Conservation (phyloP, 2,329 filamentous ascomycete genomes). For the Lizonia empirigonia region DNA sequence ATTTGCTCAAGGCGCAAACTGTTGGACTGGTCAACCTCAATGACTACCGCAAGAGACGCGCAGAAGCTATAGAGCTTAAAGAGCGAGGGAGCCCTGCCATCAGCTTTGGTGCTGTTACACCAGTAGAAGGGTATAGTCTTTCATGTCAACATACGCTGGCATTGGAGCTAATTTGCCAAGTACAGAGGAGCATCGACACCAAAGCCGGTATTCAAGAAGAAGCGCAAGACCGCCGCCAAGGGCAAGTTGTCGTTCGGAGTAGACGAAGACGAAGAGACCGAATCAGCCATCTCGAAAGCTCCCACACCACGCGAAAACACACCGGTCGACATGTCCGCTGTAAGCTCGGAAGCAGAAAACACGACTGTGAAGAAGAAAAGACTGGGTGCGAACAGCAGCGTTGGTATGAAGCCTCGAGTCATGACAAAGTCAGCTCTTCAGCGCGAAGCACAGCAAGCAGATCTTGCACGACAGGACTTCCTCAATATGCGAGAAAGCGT, state of each 20-base stretch:
- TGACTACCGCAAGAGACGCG: slow-evolving; percentile 94
- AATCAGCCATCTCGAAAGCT: slow-evolving; percentile 48
- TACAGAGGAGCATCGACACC: slow-evolving; percentile 62
- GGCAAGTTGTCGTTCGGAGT: slow-evolving; percentile 71
- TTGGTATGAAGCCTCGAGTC: slow-evolving; percentile 68
- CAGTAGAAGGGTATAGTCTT: slow-evolving; percentile 64
- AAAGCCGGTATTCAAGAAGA: slow-evolving; percentile 62
- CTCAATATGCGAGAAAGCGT: slow-evolving; percentile 81
- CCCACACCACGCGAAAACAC: slow-evolving; percentile 50
- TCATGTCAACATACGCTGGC: no score
- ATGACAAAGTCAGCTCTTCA: slow-evolving; percentile 78
- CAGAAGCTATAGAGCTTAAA: slow-evolving; percentile 90
- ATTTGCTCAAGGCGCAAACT: slow-evolving; percentile 82
- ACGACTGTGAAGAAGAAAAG: slow-evolving; percentile 52
- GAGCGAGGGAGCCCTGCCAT: slow-evolving; percentile 77
- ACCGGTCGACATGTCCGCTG: slow-evolving; percentile 44
- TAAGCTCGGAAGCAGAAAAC: slow-evolving; percentile 39
- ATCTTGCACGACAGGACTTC: slow-evolving; percentile 79
- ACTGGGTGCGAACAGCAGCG: slow-evolving; percentile 66
- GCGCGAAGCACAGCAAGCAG: slow-evolving; percentile 77
- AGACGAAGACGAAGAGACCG: slow-evolving; percentile 69
- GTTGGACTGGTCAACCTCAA: slow-evolving; percentile 90
- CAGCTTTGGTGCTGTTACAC: slow-evolving; percentile 59
- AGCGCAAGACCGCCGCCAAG: slow-evolving; percentile 58
- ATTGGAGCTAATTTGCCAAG: slow-evolving; percentile 60